These are phyloP conservation scores for Oryza brachyantha DNA, from an alignment of 176 grass and related monocot genomes.

Conservation along the genomic window DNA sequence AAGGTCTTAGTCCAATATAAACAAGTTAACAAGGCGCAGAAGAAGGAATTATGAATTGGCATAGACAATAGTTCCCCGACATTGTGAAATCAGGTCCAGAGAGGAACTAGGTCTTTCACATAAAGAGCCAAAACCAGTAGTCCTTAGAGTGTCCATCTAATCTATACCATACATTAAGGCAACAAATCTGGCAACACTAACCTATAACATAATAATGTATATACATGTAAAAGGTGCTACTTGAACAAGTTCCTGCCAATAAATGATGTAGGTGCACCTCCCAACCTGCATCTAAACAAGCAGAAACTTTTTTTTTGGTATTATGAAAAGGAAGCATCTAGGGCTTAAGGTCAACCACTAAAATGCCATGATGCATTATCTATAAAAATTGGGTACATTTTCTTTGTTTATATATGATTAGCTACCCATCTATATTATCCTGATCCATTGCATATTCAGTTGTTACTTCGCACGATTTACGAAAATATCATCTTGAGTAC, in stretches of 20 bases:
- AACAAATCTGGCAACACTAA: background rate
- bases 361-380: background rate
- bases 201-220: background rate
- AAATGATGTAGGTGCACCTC: background rate
- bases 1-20: background rate
- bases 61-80: background rate
- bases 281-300: constrained; percentile 13
- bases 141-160: background rate
- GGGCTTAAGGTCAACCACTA: background rate
- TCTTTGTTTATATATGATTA: background rate
- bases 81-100: background rate
- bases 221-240: background rate
- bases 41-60: background rate
- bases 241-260: background rate
- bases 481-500: background rate
- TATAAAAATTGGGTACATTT: constrained; percentile 5
- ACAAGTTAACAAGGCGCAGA: background rate
- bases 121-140: background rate
- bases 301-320: background rate
- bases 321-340: background rate
- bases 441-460: background rate
- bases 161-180: background rate
- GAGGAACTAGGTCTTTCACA: constrained; percentile 7
- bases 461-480: background rate
- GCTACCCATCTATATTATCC: background rate